phyloP scores from a whole-genome alignment of 208 protist species.

The Acanthamoeba royreba region DNA sequence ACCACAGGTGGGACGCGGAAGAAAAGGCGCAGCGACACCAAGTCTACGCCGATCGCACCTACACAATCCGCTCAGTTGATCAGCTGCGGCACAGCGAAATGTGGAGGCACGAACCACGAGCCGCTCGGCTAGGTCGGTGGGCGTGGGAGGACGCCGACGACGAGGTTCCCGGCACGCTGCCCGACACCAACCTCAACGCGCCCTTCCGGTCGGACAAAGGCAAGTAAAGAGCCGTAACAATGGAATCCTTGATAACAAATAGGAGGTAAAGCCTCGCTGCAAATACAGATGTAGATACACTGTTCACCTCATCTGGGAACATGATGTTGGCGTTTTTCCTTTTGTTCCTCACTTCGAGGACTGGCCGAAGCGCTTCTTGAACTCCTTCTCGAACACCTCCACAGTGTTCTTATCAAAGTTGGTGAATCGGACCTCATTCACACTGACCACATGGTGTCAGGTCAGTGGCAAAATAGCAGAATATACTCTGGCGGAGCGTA shows the following conservation, averaged over 20 bases:
- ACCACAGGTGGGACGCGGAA: background rate
- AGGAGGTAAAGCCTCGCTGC: too few species aligned
- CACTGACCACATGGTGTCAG: background rate
- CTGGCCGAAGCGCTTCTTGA: background rate
- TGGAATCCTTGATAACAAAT: too few species aligned
- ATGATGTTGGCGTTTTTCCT: too few species aligned
- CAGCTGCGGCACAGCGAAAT: background rate
- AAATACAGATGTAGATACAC: too few species aligned
- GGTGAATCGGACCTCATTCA: slow-evolving; percentile 32
- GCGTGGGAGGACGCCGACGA: background rate
- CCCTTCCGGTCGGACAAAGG: too few species aligned
- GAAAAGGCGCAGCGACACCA: background rate
- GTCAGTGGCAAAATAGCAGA: background rate
- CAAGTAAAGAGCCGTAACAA: too few species aligned
- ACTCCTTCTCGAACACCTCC: slow-evolving; percentile 26
- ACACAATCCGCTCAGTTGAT: background rate
- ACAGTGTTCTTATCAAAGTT: slow-evolving; percentile 44
- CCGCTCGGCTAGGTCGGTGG: background rate
- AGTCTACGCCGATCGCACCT: background rate
- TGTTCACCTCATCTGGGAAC: too few species aligned
- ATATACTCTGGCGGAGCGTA: background rate
- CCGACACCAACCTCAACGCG: too few species aligned
- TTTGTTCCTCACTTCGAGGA: too few species aligned
- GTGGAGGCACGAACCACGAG: background rate
- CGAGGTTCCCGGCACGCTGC: too few species aligned